Percentiles rank a stretch among this genome's conserved stretches.
These are phyloP conservation scores for Flagelloscypha sp. DNA, from an alignment of 768 basidiomycete genomes.

Conservation along the genomic window DNA sequence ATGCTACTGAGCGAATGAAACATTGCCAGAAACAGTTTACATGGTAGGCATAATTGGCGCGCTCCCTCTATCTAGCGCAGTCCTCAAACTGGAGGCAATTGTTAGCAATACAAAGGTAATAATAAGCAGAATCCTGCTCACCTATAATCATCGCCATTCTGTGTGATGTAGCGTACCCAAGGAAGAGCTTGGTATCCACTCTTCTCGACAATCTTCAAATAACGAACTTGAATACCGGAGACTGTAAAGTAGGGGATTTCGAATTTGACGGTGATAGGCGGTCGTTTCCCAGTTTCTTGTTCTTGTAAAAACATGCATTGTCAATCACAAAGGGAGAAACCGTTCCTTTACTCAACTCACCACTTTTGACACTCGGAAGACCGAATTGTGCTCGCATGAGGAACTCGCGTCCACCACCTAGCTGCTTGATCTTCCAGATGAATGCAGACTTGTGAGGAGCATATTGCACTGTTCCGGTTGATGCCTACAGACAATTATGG, in stretches of 20 bases:
- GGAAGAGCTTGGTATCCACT: slow-evolving; percentile 94
- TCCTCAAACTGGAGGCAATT: slow-evolving; percentile 44
- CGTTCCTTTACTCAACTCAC: too few species aligned
- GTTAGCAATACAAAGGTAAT: slow-evolving; percentile 1
- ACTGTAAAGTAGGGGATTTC: slow-evolving; percentile 99
- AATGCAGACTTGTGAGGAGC: slow-evolving; percentile 97
- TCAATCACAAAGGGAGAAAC: not conserved
- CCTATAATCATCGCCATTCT: slow-evolving; percentile 91
- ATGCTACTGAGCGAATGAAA: too few species aligned
- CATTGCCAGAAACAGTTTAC: too few species aligned
- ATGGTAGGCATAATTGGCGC: slow-evolving; percentile 43
- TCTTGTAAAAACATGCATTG: slow-evolving; percentile 23
- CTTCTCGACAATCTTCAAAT: slow-evolving; percentile 98
- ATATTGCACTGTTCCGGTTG: slow-evolving; percentile 93
- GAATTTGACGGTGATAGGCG: slow-evolving; percentile 95
- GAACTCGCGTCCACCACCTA: slow-evolving; percentile 93
- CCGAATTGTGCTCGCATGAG: slow-evolving; percentile 98
- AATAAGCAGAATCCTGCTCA: slow-evolving; percentile 20
- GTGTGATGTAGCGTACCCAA: slow-evolving; percentile 93
- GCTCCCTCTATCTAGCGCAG: slow-evolving; percentile 67
- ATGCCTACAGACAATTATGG: slow-evolving; percentile 46
- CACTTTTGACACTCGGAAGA: slow-evolving; percentile 84
- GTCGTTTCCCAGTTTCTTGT: slow-evolving; percentile 79
- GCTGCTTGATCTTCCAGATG: slow-evolving; percentile 98
- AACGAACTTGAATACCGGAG: slow-evolving; percentile 94